Base-by-base conservation (phyloP, 495 filamentous ascomycete genomes). In the Tuber brumale region DNA sequence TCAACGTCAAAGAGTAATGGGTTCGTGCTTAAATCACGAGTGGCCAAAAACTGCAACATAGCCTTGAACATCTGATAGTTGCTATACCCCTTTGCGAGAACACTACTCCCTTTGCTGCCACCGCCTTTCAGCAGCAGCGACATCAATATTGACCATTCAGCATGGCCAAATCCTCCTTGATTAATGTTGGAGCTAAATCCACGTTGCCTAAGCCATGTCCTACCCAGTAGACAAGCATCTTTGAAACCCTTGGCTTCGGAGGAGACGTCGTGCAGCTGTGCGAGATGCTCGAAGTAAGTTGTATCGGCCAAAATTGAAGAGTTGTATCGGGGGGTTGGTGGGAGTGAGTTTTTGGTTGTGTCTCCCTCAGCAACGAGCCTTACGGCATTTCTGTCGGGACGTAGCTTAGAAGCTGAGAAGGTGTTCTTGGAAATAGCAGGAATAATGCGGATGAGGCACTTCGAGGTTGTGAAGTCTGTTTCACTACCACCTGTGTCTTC, bases 41-140 rank as follows among this genome's bases (percentile, higher is more conserved):
- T 86, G 14, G 92, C 89, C 27, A 99, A 84, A 81, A 93, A 97
- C 83, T 97, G 94, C 69, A 99, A 81, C 8, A 90, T 90, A 1
- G 91, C 94, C 83, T 97, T 98, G 87, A 99, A 97, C 75, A 98
- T 88, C 84, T 99, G 95, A 69, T 95, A 95, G 85, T 91, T 92
- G 84, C 91, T 97, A 79, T 97, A 92, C 12, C 92, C 92, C 23
- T 89, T 85, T 39, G 93, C 91, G 3, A 99, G 86, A 37, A 94
- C 82, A 4, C 90, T 86, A 72, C 89, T 88, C 7, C 92, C 92
- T 77, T 88, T 91, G 4, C 87, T 87, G 23, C 90, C 92, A 16
- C 91, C 91, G 3, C 89, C 89, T 82, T 94, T 91, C 71, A 98
- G 86, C 3, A 98, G 86, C 31, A 97, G 85, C n/a, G 94, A 92